A percentile compares a stretch with the other conserved stretches of the same genome.
Evolutionary conservation across 2,329 filamentous ascomycete genomes (phyloP).

Genomic region (Colletotrichum costaricense): DNA sequence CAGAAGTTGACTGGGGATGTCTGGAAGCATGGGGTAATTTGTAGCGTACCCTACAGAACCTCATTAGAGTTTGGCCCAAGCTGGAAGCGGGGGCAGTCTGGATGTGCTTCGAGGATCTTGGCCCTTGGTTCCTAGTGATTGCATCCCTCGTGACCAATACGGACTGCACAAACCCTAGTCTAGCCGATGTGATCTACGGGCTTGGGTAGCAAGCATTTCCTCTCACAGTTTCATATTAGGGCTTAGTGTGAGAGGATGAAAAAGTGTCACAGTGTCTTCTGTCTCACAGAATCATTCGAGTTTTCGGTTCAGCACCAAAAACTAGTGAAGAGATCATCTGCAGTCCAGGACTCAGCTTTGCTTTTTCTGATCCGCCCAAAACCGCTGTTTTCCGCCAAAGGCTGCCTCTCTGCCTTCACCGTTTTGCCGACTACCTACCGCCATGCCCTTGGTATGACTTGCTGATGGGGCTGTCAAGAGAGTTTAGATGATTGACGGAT

Average conservation of each 20-base stretch:
- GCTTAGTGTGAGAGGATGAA: not conserved
- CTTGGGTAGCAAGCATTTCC: not conserved
- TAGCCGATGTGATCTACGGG: not conserved
- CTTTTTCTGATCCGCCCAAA: not conserved
- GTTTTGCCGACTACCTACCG: not conserved
- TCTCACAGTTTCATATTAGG: not conserved
- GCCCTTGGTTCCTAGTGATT: not conserved
- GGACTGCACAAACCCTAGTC: not conserved
- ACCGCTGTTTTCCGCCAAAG: not conserved
- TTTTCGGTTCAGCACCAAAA: not conserved
- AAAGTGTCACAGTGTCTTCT: not conserved
- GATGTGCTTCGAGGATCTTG: not conserved
- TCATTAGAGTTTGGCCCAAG: not conserved
- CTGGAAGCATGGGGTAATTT: not conserved
- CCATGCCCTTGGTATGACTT: not conserved
- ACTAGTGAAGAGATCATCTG: not conserved
- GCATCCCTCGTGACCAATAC: not conserved
- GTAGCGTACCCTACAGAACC: not conserved
- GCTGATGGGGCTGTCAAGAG: not conserved
- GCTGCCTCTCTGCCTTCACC: not conserved
- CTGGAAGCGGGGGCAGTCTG: not conserved
- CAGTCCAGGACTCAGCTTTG: not conserved
- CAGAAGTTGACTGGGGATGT: not conserved
- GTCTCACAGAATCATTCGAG: not conserved
- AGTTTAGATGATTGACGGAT: not conserved